Percentiles rank a stretch among this genome's conserved stretches.
Evolutionary conservation across 805 yeast species (phyloP).

Genomic region (Komagataella pastoris): DNA sequence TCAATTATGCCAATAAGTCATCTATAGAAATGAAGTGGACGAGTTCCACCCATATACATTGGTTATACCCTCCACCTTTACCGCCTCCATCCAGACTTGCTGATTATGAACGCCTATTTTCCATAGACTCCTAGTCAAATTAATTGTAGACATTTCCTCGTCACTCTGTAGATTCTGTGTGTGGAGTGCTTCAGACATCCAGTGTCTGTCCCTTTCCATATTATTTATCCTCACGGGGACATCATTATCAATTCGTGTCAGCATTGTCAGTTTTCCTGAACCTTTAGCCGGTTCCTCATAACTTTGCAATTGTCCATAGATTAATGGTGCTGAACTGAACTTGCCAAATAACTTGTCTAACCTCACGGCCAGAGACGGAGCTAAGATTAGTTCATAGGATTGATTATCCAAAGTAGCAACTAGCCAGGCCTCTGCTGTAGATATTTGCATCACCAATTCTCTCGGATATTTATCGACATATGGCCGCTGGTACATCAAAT

Average conservation of each 20-base stretch:
- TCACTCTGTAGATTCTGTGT: background rate
- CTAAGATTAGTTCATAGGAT: background rate
- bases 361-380: background rate
- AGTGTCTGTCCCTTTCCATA: background rate
- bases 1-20: too few relatives aligned
- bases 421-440: background rate
- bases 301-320: background rate
- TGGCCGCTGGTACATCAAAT: background rate
- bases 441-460: background rate
- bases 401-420: background rate
- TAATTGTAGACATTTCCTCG: background rate
- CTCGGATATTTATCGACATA: background rate
- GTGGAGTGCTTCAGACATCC: background rate
- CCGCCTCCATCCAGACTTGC: constrained; percentile 14
- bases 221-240: background rate
- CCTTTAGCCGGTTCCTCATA: background rate
- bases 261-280: background rate
- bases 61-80: constrained; percentile 13
- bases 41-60: constrained; percentile 12
- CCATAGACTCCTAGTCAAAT: background rate
- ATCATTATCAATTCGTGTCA: background rate
- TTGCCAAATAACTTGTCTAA: background rate
- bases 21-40: background rate
- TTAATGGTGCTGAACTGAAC: background rate
- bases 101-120: constrained; percentile 8